These are phyloP conservation scores for Kuraishia borneana DNA, from an alignment of 805 yeast genomes.

Conservation along the genomic window DNA sequence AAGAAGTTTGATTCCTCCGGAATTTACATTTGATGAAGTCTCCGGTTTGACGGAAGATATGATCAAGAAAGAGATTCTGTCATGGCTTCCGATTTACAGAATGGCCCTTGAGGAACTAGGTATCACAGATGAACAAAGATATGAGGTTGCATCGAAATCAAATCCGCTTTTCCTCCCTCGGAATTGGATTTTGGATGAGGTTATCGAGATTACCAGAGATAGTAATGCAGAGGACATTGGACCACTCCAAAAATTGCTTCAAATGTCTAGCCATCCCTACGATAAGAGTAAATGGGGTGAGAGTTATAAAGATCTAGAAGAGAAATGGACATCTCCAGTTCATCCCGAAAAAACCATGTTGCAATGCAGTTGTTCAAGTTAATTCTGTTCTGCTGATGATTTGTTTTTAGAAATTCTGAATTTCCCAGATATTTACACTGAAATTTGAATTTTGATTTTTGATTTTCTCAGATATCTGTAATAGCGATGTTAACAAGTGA, in stretches of 20 bases:
- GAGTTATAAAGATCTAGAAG: conserved; percentile 46
- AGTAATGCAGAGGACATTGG: conserved; percentile 37
- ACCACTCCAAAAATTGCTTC: conserved; percentile 46
- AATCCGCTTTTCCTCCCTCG: conserved; percentile 82
- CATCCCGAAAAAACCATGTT: conserved; percentile 46
- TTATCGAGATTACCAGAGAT: conserved; percentile 46
- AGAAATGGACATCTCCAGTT: conserved; percentile 42
- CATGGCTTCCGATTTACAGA: conserved; percentile 45
- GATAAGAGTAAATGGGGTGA: conserved; percentile 58
- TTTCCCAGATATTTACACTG: too few species aligned
- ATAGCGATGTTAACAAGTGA: too few species aligned
- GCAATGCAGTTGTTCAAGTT: conserved; percentile 64
- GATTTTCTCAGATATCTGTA: too few species aligned
- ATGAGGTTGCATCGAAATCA: conserved; percentile 25
- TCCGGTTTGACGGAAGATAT: conserved; percentile 22
- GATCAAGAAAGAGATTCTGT: conserved; percentile 24
- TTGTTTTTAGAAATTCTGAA: too few species aligned
- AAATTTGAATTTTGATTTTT: too few species aligned
- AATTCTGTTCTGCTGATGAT: too few species aligned
- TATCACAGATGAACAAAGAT: conserved; percentile 25
- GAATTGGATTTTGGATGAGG: conserved; percentile 81
- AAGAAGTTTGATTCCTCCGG: conserved; percentile 15
- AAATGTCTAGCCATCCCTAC: conserved; percentile 71
- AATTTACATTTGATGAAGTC: conserved; percentile 14
- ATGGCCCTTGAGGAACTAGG: conserved; percentile 28